Evolutionary conservation across 306 rosid genomes (phyloP), one percentile per base, ranked within the genome.

Genomic region (Vigna hirtella): DNA sequence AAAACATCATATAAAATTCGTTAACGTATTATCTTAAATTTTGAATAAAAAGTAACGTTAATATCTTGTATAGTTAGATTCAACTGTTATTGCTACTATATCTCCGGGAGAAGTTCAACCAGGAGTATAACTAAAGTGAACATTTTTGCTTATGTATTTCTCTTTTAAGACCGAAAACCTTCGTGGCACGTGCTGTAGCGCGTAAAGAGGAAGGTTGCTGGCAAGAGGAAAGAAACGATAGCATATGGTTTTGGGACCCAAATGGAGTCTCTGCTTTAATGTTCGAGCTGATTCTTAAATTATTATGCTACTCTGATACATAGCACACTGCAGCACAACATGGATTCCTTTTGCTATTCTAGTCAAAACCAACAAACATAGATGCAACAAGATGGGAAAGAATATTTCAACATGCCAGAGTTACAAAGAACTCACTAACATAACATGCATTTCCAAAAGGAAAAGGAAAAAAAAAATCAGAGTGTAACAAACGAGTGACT

Each of bases 131-230:
- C 28, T 26, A 26, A 26, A 26, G 28, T 26, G 38, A 34, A 34
- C 1, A 34, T 34, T 34, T 36, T 36, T 36, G 42, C 9, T 6
- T 6, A 6, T 4, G 59, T 65, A 40, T 53, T 24, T 47, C 52
- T 64, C 11, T 30, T 79, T 36, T 30, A 34, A 18, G 14, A 51
- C 4, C 67, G 63, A 5, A 83, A 75, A 81, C 56, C 76, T 74
- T 42, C 48, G 57, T 2, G 63, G 83, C 97, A 89, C 89, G 92
- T 85, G 93, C 72, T 52, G 6, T 74, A 82, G 85, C 47, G 77
- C 85, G 82, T 83, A 83, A 82, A 62, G 84, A 76, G 77, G 83
- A 87, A 87, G 92, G 55, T 66, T 86, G 83, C 79, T 79, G 68
- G 75, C 24, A 72, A 83, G 62, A 57, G 17, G 32, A 80, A 61